These are phyloP conservation scores for Aspergillus sojae DNA, from an alignment of 2,329 filamentous ascomycete species.

Conservation along the genomic window DNA sequence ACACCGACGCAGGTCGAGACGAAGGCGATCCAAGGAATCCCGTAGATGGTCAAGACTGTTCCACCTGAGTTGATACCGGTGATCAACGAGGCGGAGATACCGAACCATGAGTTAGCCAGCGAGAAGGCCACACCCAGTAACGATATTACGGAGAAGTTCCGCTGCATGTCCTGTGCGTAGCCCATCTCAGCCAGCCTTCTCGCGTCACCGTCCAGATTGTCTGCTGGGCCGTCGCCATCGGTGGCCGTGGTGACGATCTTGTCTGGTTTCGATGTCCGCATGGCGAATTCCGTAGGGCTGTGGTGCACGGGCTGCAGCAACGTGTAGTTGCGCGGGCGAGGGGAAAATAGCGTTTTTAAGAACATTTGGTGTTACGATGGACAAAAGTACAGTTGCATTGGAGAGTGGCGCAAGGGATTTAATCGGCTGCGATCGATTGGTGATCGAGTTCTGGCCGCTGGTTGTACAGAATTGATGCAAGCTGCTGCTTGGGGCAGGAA, in stretches of 20 bases:
- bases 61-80: constrained; percentile 56
- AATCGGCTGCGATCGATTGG: not conserved
- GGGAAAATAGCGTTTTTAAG: not conserved
- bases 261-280: not conserved
- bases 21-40: constrained; percentile 49
- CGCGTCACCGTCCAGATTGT: constrained; percentile 36
- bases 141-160: constrained; percentile 53
- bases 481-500: not conserved
- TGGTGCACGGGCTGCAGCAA: not conserved
- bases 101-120: constrained; percentile 56
- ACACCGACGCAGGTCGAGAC: constrained; percentile 51
- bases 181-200: constrained; percentile 51
- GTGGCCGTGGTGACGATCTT: not conserved
- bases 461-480: not conserved
- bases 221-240: not conserved
- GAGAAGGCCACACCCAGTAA: constrained; percentile 54
- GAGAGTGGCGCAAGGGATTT: not conserved
- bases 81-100: constrained; percentile 51
- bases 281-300: not conserved
- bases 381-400: not conserved
- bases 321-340: not conserved
- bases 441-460: not conserved
- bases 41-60: constrained; percentile 53
- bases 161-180: constrained; percentile 47
- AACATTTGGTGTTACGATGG: not conserved